Evolutionary conservation across 2,329 filamentous ascomycete species (phyloP).

Genomic region (Pseudopyricularia javanii): DNA sequence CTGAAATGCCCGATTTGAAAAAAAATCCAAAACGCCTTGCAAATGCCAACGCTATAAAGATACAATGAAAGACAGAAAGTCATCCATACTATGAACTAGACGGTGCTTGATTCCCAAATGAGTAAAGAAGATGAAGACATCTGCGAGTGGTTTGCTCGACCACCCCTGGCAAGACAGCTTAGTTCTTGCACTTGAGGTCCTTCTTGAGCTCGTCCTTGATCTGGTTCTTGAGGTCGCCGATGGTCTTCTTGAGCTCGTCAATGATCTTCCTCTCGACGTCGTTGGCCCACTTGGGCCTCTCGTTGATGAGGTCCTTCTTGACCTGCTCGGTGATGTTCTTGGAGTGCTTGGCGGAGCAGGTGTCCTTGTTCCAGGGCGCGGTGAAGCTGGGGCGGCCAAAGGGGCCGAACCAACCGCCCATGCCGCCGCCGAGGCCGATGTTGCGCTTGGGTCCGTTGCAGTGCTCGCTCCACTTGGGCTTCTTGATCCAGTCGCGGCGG

Average conservation of each 20-base stretch:
- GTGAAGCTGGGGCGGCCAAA: neutral
- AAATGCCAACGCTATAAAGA: neutral
- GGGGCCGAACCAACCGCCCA: neutral
- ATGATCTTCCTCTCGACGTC: neutral
- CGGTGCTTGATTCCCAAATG: neutral
- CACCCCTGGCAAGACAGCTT: neutral
- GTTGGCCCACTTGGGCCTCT: neutral
- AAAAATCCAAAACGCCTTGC: neutral
- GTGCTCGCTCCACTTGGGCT: neutral
- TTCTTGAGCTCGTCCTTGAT: constrained; percentile 2
- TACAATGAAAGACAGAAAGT: neutral
- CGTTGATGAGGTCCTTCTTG: neutral
- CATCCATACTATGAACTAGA: neutral
- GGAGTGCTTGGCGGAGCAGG: neutral
- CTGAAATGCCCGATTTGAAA: neutral
- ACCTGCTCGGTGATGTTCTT: neutral
- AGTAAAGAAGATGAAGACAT: neutral
- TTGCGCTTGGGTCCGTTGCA: neutral
- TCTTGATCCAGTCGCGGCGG: constrained; percentile 4
- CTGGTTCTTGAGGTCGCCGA: constrained; percentile 1
- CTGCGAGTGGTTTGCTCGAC: neutral
- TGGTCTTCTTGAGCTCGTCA: constrained; percentile 2
- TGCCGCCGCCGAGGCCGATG: too few species aligned
- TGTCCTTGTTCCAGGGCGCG: neutral
- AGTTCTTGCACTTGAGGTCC: constrained; percentile 2